Base-by-base conservation (phyloP, 306 rosid species). In the Casuarina equisetifolia region DNA sequence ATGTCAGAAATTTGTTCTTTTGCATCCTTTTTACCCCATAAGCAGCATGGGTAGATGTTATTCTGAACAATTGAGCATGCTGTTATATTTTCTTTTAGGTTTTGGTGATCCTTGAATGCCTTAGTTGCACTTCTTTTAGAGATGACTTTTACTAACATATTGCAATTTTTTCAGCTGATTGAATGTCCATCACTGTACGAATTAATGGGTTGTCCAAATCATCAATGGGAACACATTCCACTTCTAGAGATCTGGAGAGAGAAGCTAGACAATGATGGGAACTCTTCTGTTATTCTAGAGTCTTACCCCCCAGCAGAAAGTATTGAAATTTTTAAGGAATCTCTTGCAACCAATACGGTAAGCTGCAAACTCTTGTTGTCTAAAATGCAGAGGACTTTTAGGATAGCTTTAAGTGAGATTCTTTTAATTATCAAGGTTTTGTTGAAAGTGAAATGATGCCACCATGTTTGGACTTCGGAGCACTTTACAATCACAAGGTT, bases 111-210 rank as follows among this genome's bases (percentile, higher is more conserved):
- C 46, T 64, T 40, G 50, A 16, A 43, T 66, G 50, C 69, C 12
- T 42, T 16, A 7, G 71, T 66, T 66, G 48, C 15, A 42, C 71
- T 8, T 2, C 39, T 63, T 40, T 42, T 40, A 19, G 25, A 64
- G 49, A 49, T 74, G 13, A 20, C 48, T 12, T 64, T 7, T n/a
- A 45, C 61, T 84, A 59, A 73, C 39, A 72, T 84, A 75, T 84
- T 81, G 70, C 73, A 70, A 70, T 87, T 38, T 67, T 77, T 67
- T 75, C 96, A 95, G 99, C 88, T 92, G 81, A 90, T 92, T 78
- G 99, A 92, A 76, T 95, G 99, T 49, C 99, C 99, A 44, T 88
- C 97, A n/a, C 16, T 95, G 3, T 95, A 95, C 13, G 99, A 95
- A 76, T 85, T 95, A 76, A 89, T 88, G 92, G 92, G 91, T 11